Percentiles rank a stretch among this genome's conserved stretches.
Evolutionary conservation across 1,139 yeast species (phyloP).

Genomic region (Magnusiomyces tetraspermus): DNA sequence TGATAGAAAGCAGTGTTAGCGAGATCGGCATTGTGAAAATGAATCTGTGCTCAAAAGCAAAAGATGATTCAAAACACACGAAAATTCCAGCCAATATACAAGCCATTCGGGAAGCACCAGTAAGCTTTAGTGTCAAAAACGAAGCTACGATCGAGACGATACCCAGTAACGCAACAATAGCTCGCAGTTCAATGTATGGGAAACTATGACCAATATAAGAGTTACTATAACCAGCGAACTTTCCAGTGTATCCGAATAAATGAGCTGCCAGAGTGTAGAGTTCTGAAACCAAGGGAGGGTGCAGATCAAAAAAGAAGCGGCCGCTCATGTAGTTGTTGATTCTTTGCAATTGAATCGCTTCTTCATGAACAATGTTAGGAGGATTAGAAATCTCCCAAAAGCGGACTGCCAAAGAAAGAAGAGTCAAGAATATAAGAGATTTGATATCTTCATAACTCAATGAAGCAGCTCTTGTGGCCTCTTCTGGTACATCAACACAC

Average conservation of each 20-base stretch:
- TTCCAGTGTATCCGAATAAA: slow-evolving; percentile 40
- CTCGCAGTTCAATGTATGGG: slow-evolving; percentile 43
- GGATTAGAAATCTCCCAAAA: slow-evolving; percentile 20
- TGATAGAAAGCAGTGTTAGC: slow-evolving; percentile 39
- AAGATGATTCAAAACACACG: slow-evolving; percentile 46
- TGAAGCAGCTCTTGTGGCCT: slow-evolving; percentile 5
- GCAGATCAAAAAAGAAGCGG: slow-evolving; percentile 46
- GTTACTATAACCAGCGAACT: slow-evolving; percentile 29
- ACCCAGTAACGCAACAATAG: slow-evolving; percentile 46
- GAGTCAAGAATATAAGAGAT: slow-evolving; percentile 10
- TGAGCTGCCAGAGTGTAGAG: slow-evolving; percentile 39
- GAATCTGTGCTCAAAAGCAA: slow-evolving; percentile 42
- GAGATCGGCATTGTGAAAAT: slow-evolving; percentile 46
- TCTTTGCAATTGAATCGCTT: slow-evolving; percentile 45
- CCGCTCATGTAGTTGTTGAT: slow-evolving; percentile 46
- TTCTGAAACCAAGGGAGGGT: slow-evolving; percentile 54
- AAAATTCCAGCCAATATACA: slow-evolving; percentile 41
- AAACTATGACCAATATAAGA: slow-evolving; percentile 26
- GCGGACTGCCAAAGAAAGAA: slow-evolving; percentile 15
- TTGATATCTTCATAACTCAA: slow-evolving; percentile 8
- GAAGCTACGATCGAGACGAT: slow-evolving; percentile 39
- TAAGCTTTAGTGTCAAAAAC: slow-evolving; percentile 42
- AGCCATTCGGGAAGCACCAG: slow-evolving; percentile 38
- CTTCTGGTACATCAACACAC: slow-evolving; percentile 13
- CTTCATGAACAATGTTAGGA: slow-evolving; percentile 45